Evolutionary conservation across 345 rosid genomes (phyloP).

Genomic region (Ceriops zippeliana): DNA sequence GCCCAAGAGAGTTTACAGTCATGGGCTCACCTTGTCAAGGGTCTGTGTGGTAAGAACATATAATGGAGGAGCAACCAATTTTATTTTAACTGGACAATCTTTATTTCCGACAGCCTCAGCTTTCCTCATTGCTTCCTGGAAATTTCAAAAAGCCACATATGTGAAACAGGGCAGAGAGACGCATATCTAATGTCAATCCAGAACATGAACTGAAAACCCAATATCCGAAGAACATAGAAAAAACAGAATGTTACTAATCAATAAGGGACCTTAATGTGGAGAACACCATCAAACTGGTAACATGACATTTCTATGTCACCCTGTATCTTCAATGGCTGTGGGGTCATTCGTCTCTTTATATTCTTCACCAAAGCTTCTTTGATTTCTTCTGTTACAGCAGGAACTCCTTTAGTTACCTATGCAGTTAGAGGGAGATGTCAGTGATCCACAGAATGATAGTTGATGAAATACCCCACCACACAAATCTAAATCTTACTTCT

Average conservation of each 20-base stretch:
- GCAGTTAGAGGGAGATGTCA: constrained; percentile 13
- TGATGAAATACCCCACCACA: not conserved
- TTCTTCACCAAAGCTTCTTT: constrained; percentile 81
- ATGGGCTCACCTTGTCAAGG: constrained; percentile 74
- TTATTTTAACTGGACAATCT: constrained; percentile 93
- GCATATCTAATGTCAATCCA: too few relatives aligned
- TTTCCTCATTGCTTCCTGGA: constrained; percentile 89
- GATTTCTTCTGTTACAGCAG: constrained; percentile 82
- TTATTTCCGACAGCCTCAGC: constrained; percentile 94
- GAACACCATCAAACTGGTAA: constrained; percentile 95
- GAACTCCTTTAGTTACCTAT: constrained; percentile 75
- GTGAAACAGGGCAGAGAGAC: not conserved
- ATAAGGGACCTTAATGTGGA: constrained; percentile 78
- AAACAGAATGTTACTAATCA: not conserved
- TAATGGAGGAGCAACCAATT: constrained; percentile 94
- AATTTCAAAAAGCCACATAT: constrained; percentile 13
- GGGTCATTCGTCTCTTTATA: constrained; percentile 95
- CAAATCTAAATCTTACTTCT: constrained; percentile 51
- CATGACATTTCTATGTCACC: constrained; percentile 98
- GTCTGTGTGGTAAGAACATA: constrained; percentile 98
- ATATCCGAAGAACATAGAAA: not conserved
- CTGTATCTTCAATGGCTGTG: constrained; percentile 87
- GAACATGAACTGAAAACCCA: not conserved
- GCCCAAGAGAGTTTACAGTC: not conserved
- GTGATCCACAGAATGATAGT: constrained; percentile 2